These are phyloP conservation scores for Leccinum imitatum DNA, from an alignment of 768 basidiomycete genomes.

Conservation along the genomic window DNA sequence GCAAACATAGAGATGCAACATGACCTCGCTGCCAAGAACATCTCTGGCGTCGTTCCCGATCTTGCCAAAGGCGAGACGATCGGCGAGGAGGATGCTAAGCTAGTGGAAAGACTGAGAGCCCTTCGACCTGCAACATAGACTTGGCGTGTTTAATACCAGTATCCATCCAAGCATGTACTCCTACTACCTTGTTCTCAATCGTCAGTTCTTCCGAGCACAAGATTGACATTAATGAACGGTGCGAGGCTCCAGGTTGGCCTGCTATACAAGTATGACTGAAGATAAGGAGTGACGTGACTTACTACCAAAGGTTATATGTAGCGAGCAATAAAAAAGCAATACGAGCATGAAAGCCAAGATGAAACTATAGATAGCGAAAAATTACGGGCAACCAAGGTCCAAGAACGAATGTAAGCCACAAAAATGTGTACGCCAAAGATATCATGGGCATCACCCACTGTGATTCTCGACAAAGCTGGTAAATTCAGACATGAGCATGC, in stretches of 20 bases:
- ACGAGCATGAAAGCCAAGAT: constrained; percentile 13
- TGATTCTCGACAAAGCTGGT: constrained; percentile 50
- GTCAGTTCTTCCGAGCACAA: not conserved
- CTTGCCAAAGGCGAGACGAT: constrained; percentile 50
- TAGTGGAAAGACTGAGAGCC: constrained; percentile 88
- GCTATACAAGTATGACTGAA: constrained; percentile 1
- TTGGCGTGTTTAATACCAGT: not conserved
- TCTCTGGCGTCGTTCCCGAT: constrained; percentile 56
- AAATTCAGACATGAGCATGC: constrained; percentile 56
- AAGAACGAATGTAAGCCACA: constrained; percentile 12
- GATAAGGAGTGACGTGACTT: constrained; percentile 16
- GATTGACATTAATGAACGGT: constrained; percentile 10
- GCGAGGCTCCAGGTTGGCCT: constrained; percentile 7
- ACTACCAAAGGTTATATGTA: constrained; percentile 11
- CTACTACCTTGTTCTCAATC: constrained; percentile 3
- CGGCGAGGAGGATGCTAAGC: constrained; percentile 74
- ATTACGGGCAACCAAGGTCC: constrained; percentile 18
- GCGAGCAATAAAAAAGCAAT: constrained; percentile 22
- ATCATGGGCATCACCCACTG: constrained; percentile 16
- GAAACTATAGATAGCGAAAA: constrained; percentile 27
- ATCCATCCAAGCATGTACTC: constrained; percentile 11
- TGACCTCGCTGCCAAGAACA: constrained; percentile 70
- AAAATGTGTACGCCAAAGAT: constrained; percentile 1
- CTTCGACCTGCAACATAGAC: constrained; percentile 70
- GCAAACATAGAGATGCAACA: constrained; percentile 95